These are phyloP conservation scores for Sanghuangporus baumii DNA, from an alignment of 1,284 basidiomycete species.

Conservation along the genomic window DNA sequence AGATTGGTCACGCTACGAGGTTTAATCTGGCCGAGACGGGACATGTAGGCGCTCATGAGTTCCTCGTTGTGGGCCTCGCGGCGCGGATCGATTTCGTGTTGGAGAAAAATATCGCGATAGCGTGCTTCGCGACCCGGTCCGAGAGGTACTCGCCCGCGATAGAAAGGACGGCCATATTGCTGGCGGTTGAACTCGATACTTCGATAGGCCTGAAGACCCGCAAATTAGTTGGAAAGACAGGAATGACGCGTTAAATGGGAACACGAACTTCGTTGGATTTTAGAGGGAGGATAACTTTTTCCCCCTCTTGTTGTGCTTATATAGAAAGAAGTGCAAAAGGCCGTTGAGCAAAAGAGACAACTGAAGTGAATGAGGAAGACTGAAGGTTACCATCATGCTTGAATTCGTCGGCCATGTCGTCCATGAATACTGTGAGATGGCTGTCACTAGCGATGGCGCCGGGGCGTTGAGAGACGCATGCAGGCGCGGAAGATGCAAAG, in stretches of 20 bases:
- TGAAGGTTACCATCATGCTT: not conserved
- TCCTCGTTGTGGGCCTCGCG: conserved; percentile 60
- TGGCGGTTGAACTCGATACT: conserved; percentile 25
- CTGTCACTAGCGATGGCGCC: not conserved
- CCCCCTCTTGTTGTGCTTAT: not conserved
- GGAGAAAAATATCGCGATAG: conserved; percentile 60
- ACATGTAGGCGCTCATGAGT: conserved; percentile 65
- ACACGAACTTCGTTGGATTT: not conserved
- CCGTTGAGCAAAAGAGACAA: not conserved
- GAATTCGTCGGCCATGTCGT: not conserved
- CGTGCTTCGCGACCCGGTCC: conserved; percentile 53
- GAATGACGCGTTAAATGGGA: not conserved
- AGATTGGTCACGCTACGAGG: conserved; percentile 67
- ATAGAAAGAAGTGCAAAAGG: not conserved
- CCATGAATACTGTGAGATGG: not conserved
- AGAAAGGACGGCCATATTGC: conserved; percentile 21
- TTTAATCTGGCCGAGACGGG: conserved; percentile 84
- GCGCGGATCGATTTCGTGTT: conserved; percentile 65
- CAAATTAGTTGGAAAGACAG: not conserved
- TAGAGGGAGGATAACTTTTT: not conserved
- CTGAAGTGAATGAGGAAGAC: not conserved
- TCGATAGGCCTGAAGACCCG: conserved; percentile 26
- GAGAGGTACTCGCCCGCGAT: conserved; percentile 31
- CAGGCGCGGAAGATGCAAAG: not conserved
- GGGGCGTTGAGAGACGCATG: not conserved